A percentile compares a stretch with the other conserved stretches of the same genome.
Conservation (phyloP, 2,329 filamentous ascomycete genomes). For the Lachnellula arida region DNA sequence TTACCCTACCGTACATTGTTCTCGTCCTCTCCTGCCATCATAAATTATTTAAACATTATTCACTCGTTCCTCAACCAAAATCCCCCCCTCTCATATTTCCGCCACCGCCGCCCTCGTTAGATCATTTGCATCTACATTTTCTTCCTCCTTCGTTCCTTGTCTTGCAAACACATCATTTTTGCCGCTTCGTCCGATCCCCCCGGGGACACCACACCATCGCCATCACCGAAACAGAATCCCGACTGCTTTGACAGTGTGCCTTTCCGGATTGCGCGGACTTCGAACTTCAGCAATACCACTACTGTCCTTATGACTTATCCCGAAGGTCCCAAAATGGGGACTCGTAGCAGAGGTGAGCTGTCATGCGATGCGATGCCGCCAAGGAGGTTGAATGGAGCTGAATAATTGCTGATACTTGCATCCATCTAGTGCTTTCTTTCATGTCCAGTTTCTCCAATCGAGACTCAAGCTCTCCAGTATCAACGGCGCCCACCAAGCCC, state of each 20-base stretch:
- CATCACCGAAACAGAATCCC: no score
- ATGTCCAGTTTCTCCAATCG: constrained; percentile 71
- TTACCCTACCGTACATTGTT: no score
- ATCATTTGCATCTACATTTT: not conserved
- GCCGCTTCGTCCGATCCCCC: not conserved
- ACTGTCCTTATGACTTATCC: constrained; percentile 17
- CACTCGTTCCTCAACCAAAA: no score
- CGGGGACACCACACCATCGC: no score
- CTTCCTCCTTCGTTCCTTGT: not conserved
- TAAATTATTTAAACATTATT: no score
- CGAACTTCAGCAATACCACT: not conserved
- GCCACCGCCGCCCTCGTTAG: no score
- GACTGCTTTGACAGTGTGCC: no score
- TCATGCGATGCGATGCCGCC: not conserved
- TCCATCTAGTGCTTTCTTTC: constrained; percentile 69
- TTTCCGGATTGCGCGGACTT: constrained; percentile 22
- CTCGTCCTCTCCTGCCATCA: no score
- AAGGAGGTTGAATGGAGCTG: not conserved
- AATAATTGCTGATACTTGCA: constrained; percentile 17
- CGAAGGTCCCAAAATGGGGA: constrained; percentile 28
- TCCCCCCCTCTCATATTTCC: no score
- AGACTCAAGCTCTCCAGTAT: constrained; percentile 31
- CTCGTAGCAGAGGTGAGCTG: constrained; percentile 32
- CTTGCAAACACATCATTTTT: not conserved
- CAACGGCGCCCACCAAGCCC: constrained; percentile 23